phyloP scores from a whole-genome alignment of 2,329 filamentous ascomycete genomes.

The Venturia oleaginea region DNA sequence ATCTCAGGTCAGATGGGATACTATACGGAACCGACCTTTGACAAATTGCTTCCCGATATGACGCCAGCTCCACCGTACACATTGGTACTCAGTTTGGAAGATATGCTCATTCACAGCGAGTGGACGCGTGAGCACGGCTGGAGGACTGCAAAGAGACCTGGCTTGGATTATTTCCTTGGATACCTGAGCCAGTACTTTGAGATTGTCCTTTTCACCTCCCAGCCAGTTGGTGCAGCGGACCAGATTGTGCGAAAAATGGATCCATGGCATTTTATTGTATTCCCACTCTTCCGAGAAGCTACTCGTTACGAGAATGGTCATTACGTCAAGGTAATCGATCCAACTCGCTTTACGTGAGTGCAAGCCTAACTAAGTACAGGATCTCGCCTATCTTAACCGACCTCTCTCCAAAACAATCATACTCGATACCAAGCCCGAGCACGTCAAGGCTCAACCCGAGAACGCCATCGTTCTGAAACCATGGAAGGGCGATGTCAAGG shows the following conservation, averaged over 20 bases:
- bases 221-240: conserved; percentile 75
- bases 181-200: conserved; percentile 98
- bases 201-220: conserved; percentile 86
- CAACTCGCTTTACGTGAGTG: not conserved
- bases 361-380: conserved; percentile 40
- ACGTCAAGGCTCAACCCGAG: conserved; percentile 86
- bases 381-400: conserved; percentile 95
- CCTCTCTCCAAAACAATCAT: conserved; percentile 93
- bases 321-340: conserved; percentile 70
- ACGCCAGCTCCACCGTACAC: conserved; percentile 72
- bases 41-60: conserved; percentile 78
- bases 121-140: conserved; percentile 93
- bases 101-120: conserved; percentile 88
- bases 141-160: conserved; percentile 89
- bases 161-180: conserved; percentile 92
- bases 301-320: conserved; percentile 94
- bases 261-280: conserved; percentile 89
- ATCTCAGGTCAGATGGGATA: conserved; percentile 71
- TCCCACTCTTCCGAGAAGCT: conserved; percentile 91
- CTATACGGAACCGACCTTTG: conserved; percentile 92
- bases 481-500: conserved; percentile 75
- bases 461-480: conserved; percentile 88
- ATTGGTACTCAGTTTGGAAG: conserved; percentile 83
- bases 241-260: conserved; percentile 88
- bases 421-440: conserved; percentile 73